phyloP scores from a whole-genome alignment of 305 asterid genomes.

The Fraxinus latifolia region DNA sequence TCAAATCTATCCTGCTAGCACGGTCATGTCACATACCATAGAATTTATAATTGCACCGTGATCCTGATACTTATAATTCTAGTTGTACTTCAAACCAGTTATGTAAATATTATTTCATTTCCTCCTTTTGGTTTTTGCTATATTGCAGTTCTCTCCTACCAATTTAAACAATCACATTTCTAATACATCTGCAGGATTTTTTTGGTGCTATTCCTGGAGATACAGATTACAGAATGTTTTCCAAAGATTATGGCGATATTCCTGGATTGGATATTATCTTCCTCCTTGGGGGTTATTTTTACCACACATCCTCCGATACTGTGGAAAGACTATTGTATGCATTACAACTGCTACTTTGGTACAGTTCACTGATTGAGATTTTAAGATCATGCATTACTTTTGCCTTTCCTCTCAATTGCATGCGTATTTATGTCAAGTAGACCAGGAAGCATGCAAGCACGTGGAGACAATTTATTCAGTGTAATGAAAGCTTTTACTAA shows the following conservation, averaged over 20 bases:
- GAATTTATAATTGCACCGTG: slow-evolving; percentile 6
- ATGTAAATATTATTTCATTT: background rate
- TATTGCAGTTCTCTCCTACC: background rate
- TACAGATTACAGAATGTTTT: slow-evolving; percentile 94
- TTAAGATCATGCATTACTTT: slow-evolving; percentile 16
- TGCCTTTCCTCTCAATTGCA: slow-evolving; percentile 33
- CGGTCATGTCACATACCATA: background rate
- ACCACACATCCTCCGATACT: slow-evolving; percentile 93
- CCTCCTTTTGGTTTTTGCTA: background rate
- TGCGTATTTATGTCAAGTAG: slow-evolving; percentile 40
- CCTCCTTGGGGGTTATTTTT: slow-evolving; percentile 91
- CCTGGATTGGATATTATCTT: slow-evolving; percentile 98
- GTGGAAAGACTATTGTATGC: slow-evolving; percentile 98
- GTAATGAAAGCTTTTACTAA: slow-evolving; percentile 76
- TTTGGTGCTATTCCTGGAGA: slow-evolving; percentile 93
- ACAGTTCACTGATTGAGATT: slow-evolving; percentile 39
- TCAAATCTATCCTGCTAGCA: slow-evolving; percentile 10
- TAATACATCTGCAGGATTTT: slow-evolving; percentile 62
- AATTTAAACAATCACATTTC: slow-evolving; percentile 6
- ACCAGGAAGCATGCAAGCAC: slow-evolving; percentile 99
- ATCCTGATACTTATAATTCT: slow-evolving; percentile 3
- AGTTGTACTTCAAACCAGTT: background rate
- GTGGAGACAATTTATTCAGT: slow-evolving; percentile 85
- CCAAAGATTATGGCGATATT: slow-evolving; percentile 85
- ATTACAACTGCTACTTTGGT: slow-evolving; percentile 59